Evolutionary conservation across 129 eudicot genomes (phyloP).

Genomic region (Erigeron canadensis): DNA sequence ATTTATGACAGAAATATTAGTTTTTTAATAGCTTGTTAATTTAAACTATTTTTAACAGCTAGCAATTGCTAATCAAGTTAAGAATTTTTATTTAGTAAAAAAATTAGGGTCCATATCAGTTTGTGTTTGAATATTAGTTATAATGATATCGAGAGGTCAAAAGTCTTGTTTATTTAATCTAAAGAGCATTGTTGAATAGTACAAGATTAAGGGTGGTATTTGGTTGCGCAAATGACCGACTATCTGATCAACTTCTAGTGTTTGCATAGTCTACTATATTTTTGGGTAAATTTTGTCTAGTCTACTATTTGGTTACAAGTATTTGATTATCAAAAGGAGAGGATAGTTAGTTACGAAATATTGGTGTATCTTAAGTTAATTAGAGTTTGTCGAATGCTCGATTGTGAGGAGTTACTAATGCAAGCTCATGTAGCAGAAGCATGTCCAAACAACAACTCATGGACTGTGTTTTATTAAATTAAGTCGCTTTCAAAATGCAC

Average conservation of each 20-base stretch:
- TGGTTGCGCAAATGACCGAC: not conserved
- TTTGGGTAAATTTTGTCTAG: too few species aligned
- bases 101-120: not conserved
- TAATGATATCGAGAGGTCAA: not conserved
- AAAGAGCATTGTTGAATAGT: not conserved
- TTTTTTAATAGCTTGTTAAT: not conserved
- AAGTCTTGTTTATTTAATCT: not conserved
- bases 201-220: not conserved
- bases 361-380: too few species aligned
- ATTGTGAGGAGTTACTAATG: too few species aligned
- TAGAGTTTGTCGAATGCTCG: too few species aligned
- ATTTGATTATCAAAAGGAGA: not conserved
- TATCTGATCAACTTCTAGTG: not conserved
- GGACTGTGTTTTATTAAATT: not conserved
- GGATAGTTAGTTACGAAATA: too few species aligned
- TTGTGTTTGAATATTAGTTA: not conserved
- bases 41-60: not conserved
- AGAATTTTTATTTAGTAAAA: not conserved
- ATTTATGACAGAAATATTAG: not conserved
- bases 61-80: not conserved
- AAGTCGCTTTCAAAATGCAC: slow-evolving; percentile 6
- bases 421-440: not conserved
- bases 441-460: slow-evolving; percentile 3
- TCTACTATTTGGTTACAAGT: not conserved
- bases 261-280: not conserved